phyloP scores from a whole-genome alignment of 2,329 filamentous ascomycete species.

The Penicillium sp. region DNA sequence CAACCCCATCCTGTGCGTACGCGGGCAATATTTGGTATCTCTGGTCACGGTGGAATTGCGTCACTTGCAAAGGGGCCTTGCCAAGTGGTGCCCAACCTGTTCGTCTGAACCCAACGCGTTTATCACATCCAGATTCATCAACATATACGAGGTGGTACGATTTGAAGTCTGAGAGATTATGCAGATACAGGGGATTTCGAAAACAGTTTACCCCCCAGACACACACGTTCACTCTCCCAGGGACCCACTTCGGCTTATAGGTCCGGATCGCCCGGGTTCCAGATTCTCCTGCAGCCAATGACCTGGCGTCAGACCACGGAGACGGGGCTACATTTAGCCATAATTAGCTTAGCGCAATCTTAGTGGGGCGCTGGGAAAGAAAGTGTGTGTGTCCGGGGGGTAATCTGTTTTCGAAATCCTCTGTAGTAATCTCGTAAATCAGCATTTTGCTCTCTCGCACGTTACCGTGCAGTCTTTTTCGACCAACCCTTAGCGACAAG shows the following conservation, averaged over 20 bases:
- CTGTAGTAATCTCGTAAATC: constrained; percentile 37
- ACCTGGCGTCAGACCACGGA: no score
- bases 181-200: no score
- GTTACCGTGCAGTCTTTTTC: constrained; percentile 23
- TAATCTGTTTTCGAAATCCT: no score
- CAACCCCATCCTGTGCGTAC: constrained; percentile 33
- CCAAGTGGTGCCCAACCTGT: constrained; percentile 36
- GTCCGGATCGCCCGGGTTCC: no score
- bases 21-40: constrained; percentile 32
- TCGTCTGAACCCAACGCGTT: constrained; percentile 31
- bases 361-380: no score
- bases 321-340: no score
- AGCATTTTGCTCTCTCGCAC: constrained; percentile 34
- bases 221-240: no score
- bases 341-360: no score
- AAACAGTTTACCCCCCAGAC: no score
- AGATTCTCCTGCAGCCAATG: no score
- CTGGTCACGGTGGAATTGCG: constrained; percentile 20
- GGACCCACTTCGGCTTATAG: no score
- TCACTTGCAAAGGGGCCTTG: constrained; percentile 19
- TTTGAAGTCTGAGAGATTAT: constrained; percentile 31
- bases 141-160: constrained; percentile 20
- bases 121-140: constrained; percentile 41
- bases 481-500: constrained; percentile 21
- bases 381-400: no score